Evolutionary conservation across 83 land plant species (phyloP).

Genomic region (Picea abies): DNA sequence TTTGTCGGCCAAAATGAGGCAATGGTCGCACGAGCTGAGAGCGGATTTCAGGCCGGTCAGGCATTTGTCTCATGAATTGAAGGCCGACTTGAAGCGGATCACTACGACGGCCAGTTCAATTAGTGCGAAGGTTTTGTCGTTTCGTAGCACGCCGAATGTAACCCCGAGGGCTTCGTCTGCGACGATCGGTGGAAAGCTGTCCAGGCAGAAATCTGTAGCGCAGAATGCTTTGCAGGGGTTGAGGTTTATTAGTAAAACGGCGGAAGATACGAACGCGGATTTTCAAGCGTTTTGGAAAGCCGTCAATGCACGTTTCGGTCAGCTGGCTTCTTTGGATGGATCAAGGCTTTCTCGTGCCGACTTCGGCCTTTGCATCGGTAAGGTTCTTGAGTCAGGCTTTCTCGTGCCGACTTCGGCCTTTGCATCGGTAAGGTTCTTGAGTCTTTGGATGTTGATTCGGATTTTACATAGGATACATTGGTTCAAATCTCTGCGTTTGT

Average conservation of each 20-base stretch:
- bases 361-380: slow-evolving; percentile 80
- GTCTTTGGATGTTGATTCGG: background rate
- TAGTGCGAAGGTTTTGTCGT: background rate
- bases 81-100: slow-evolving; percentile 24
- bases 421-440: slow-evolving; percentile 60
- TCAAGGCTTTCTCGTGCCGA: slow-evolving; percentile 35
- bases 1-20: slow-evolving; percentile 24
- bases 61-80: background rate
- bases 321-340: slow-evolving; percentile 45
- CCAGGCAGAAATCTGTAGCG: slow-evolving; percentile 46
- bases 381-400: slow-evolving; percentile 17
- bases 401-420: slow-evolving; percentile 50
- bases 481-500: background rate
- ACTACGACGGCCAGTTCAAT: slow-evolving; percentile 19
- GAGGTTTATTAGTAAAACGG: slow-evolving; percentile 49
- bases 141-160: background rate
- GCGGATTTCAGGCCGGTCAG: background rate
- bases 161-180: background rate
- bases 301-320: slow-evolving; percentile 55
- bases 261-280: slow-evolving; percentile 29
- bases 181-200: slow-evolving; percentile 1
- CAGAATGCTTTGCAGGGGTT: slow-evolving; percentile 62
- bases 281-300: slow-evolving; percentile 42
- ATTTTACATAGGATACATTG: background rate
- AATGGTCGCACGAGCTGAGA: slow-evolving; percentile 32